A percentile compares a stretch with the other conserved stretches of the same genome.
Evolutionary conservation across 75 land plant genomes (phyloP).

Genomic region (Pinus albicaulis): DNA sequence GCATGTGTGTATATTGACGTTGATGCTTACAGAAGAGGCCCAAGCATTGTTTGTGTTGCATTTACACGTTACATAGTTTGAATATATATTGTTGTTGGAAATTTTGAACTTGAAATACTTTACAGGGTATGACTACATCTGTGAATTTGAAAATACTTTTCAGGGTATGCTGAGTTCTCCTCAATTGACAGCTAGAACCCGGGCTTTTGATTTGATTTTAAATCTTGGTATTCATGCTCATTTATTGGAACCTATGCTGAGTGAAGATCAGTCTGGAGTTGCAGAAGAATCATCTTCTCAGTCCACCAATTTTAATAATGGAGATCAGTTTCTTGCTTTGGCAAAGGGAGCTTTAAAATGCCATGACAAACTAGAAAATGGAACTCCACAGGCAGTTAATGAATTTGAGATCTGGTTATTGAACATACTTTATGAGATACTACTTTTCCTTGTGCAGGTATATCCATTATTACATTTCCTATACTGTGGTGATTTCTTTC

Average conservation of each 20-base stretch:
- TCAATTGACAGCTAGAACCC: constrained; percentile 49
- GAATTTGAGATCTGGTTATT: constrained; percentile 91
- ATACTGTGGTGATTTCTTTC: not conserved
- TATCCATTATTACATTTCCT: not conserved
- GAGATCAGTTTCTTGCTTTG: constrained; percentile 19
- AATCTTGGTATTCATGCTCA: constrained; percentile 99
- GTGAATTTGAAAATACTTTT: constrained; percentile 11
- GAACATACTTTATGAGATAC: constrained; percentile 82
- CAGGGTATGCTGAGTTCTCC: constrained; percentile 92
- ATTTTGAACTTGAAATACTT: not conserved
- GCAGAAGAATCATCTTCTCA: constrained; percentile 57
- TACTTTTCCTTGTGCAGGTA: constrained; percentile 97
- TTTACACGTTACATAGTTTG: not conserved
- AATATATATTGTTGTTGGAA: not conserved
- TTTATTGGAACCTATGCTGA: constrained; percentile 78
- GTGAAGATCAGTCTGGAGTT: constrained; percentile 51
- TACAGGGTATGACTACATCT: not conserved
- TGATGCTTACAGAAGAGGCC: not conserved
- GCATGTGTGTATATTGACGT: not conserved
- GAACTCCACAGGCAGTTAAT: constrained; percentile 59
- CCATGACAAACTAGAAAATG: constrained; percentile 26
- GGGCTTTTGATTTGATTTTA: constrained; percentile 92
- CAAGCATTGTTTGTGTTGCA: not conserved
- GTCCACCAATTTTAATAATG: constrained; percentile 26
- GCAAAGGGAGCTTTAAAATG: constrained; percentile 31